Conservation (phyloP, 805 yeast genomes). For the Yarrowia deformans region DNA sequence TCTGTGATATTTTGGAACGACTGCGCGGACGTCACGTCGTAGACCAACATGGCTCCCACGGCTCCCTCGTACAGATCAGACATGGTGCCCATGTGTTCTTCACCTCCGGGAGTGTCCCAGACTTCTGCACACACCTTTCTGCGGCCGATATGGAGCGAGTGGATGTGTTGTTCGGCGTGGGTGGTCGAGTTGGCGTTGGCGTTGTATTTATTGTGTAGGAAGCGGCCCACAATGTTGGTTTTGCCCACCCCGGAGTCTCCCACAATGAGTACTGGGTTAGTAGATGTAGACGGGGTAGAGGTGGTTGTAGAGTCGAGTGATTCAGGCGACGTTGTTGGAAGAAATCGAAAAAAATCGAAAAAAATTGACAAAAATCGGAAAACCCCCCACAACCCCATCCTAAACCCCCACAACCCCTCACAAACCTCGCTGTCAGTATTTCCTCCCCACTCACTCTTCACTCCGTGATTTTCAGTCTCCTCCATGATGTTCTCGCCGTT, state of each 20-base stretch:
- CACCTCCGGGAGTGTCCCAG: slow-evolving; percentile 99
- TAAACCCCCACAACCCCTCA: background rate
- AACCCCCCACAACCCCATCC: background rate
- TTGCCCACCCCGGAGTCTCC: slow-evolving; percentile 99
- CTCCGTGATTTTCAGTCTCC: slow-evolving; percentile 18
- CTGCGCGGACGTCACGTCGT: slow-evolving; percentile 92
- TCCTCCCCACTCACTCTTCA: slow-evolving; percentile 16
- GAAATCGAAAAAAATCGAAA: background rate
- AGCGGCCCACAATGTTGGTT: slow-evolving; percentile 89
- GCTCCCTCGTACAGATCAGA: slow-evolving; percentile 77
- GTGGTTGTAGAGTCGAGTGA: no score
- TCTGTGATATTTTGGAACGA: slow-evolving; percentile 83
- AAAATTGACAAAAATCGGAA: background rate
- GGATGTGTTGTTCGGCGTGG: slow-evolving; percentile 97
- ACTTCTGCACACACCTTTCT: slow-evolving; percentile 95
- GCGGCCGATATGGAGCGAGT: slow-evolving; percentile 92
- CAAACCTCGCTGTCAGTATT: background rate
- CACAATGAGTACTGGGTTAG: slow-evolving; percentile 77
- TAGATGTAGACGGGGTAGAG: no score
- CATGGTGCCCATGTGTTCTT: slow-evolving; percentile 71
- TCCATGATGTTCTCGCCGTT: background rate
- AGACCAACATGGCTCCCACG: slow-evolving; percentile 92
- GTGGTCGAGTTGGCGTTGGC: slow-evolving; percentile 94
- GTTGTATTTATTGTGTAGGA: slow-evolving; percentile 94
- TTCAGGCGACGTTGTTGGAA: no score